phyloP scores from a whole-genome alignment of 1,284 basidiomycete species.

The Rhodotorula sp. region DNA sequence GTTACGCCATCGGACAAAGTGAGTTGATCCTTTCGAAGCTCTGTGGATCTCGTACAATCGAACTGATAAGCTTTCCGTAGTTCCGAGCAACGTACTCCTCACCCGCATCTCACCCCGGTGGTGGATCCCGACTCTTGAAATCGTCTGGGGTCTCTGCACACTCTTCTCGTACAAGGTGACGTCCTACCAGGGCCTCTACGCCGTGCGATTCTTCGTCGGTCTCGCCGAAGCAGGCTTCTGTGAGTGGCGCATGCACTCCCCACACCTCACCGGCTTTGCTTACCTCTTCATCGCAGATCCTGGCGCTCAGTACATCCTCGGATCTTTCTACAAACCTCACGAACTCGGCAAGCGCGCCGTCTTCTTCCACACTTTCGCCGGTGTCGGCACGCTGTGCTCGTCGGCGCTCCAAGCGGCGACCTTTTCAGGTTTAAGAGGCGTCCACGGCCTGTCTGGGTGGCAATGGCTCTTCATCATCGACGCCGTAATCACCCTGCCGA shows the following conservation, averaged over 20 bases:
- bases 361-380: slow-evolving; percentile 59
- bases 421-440: slow-evolving; percentile 60
- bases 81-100: slow-evolving; percentile 47
- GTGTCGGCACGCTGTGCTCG: slow-evolving; percentile 57
- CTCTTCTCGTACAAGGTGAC: slow-evolving; percentile 43
- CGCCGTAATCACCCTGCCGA: slow-evolving; percentile 64
- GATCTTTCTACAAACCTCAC: slow-evolving; percentile 68
- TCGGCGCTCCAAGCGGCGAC: slow-evolving; percentile 65
- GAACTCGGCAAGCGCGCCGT: slow-evolving; percentile 69
- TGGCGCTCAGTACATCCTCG: slow-evolving; percentile 54
- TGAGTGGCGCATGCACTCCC: not conserved
- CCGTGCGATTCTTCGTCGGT: slow-evolving; percentile 38
- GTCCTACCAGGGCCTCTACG: slow-evolving; percentile 26
- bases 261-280: not conserved
- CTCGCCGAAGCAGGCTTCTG: slow-evolving; percentile 29
- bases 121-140: slow-evolving; percentile 45
- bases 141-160: slow-evolving; percentile 47
- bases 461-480: slow-evolving; percentile 69
- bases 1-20: slow-evolving; percentile 41
- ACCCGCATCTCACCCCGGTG: slow-evolving; percentile 47
- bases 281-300: not conserved
- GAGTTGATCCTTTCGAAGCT: not conserved
- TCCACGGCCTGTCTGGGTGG: slow-evolving; percentile 64
- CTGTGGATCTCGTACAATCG: not conserved
- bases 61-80: slow-evolving; percentile 20